A percentile compares a stretch with the other conserved stretches of the same genome.
Conservation (phyloP, 176 grass and related monocot genomes). For the Raddia distichophylla region DNA sequence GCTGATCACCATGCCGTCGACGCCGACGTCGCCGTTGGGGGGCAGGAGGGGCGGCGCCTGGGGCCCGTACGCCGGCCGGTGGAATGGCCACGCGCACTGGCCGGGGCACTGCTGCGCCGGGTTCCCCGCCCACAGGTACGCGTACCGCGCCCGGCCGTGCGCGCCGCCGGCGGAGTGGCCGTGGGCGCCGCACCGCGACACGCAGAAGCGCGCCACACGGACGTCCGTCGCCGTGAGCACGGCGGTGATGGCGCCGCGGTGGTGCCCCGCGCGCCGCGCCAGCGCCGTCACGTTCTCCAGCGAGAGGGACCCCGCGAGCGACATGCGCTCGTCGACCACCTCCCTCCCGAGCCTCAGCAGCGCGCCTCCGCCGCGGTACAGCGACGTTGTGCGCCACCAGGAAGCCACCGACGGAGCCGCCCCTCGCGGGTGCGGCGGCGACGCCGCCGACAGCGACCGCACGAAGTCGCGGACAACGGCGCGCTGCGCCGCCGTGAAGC, state of each 20-base stretch:
- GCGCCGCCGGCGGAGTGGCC: constrained; percentile 40
- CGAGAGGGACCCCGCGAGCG: constrained; percentile 62
- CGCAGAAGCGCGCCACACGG: constrained; percentile 66
- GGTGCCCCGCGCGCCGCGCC: constrained; percentile 49
- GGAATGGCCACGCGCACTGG: constrained; percentile 95
- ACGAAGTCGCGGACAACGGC: constrained; percentile 70
- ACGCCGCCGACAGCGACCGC: constrained; percentile 41
- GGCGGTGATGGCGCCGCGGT: constrained; percentile 52
- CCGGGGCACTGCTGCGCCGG: constrained; percentile 73
- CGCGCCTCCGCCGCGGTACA: constrained; percentile 56
- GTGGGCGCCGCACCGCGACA: constrained; percentile 69
- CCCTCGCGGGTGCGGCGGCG: too few relatives aligned
- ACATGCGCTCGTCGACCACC: constrained; percentile 47
- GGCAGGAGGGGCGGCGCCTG: constrained; percentile 55
- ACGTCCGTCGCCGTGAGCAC: constrained; percentile 76
- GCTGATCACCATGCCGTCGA: constrained; percentile 77
- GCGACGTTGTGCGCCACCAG: constrained; percentile 68
- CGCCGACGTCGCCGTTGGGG: constrained; percentile 73
- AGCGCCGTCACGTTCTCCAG: constrained; percentile 56
- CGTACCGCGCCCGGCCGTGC: constrained; percentile 46
- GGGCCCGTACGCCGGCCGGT: constrained; percentile 69
- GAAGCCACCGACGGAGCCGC: constrained; percentile 64
- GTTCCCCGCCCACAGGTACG: constrained; percentile 86
- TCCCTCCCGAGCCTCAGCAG: constrained; percentile 54
- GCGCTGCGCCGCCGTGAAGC: constrained; percentile 65